Conservation (phyloP, 148 eudicot species). For the Heliosperma pusillum region DNA sequence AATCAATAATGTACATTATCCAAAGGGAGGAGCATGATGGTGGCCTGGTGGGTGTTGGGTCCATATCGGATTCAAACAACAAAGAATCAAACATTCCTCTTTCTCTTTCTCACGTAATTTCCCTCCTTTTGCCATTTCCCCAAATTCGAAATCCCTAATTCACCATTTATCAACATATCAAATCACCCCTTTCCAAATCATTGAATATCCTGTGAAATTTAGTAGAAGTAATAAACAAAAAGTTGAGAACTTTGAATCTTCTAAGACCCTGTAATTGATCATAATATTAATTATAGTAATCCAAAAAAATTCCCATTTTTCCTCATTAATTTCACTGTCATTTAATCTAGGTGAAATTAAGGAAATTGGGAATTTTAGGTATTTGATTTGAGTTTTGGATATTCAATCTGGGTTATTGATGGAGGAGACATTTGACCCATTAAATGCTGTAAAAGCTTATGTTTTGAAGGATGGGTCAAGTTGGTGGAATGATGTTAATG, state of each 20-base stretch:
- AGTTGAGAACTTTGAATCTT: too few species aligned
- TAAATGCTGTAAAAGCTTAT: constrained; percentile 37
- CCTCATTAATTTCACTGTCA: neutral
- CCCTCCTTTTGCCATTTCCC: neutral
- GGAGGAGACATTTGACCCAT: constrained; percentile 38
- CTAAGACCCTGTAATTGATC: too few species aligned
- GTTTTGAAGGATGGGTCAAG: constrained; percentile 41
- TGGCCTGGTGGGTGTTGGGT: neutral
- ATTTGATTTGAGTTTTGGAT: neutral
- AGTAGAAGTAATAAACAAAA: too few species aligned
- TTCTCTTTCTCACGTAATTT: constrained; percentile 20
- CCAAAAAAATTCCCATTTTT: neutral
- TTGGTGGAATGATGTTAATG: constrained; percentile 73
- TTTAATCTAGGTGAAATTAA: neutral
- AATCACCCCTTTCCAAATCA: neutral
- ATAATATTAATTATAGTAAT: too few species aligned
- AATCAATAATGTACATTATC: neutral
- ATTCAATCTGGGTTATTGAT: constrained; percentile 14
- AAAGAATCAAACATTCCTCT: neutral
- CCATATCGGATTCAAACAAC: neutral
- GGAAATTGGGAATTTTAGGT: neutral
- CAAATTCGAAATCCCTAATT: neutral
- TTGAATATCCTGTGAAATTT: neutral
- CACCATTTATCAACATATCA: neutral
- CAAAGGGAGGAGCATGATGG: neutral